These are phyloP conservation scores for Reticulascus tulasneorum DNA, from an alignment of 2,329 filamentous ascomycete genomes.

Conservation along the genomic window DNA sequence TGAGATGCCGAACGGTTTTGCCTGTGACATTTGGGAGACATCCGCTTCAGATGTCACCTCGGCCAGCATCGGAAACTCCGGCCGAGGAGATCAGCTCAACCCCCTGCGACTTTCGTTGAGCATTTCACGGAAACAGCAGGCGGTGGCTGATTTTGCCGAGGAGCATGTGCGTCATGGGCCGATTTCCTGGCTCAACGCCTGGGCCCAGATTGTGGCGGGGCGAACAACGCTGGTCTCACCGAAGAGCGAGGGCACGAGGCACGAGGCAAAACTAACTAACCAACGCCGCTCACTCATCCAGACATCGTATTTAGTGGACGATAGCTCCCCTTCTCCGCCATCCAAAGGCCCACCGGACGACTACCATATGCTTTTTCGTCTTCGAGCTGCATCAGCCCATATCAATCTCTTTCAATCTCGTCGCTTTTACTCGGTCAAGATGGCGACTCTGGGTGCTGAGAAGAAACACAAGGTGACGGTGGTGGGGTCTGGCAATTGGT, in stretches of 20 bases:
- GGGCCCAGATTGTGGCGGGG: too few relatives aligned
- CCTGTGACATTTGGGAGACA: too few relatives aligned
- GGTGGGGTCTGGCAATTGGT: slow-evolving; percentile 96
- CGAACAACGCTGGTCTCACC: too few relatives aligned
- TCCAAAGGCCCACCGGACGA: neutral
- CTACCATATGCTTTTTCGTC: slow-evolving; percentile 14
- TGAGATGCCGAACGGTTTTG: too few relatives aligned
- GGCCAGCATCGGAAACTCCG: slow-evolving; percentile 9
- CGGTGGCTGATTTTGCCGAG: slow-evolving; percentile 6
- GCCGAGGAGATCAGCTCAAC: slow-evolving; percentile 14
- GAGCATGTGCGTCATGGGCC: slow-evolving; percentile 13
- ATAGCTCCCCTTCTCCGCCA: neutral
- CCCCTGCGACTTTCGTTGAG: slow-evolving; percentile 17
- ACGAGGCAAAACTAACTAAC: too few relatives aligned
- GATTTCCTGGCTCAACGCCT: slow-evolving; percentile 3
- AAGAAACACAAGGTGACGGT: slow-evolving; percentile 91
- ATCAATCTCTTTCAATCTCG: slow-evolving; percentile 8
- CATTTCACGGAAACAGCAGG: neutral
- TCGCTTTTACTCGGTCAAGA: slow-evolving; percentile 12
- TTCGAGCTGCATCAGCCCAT: slow-evolving; percentile 9
- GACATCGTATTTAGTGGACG: too few relatives aligned
- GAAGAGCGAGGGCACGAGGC: too few relatives aligned
- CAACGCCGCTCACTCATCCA: too few relatives aligned
- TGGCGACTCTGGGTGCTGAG: slow-evolving; percentile 40
- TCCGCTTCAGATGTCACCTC: slow-evolving; percentile 9